Base-by-base conservation (phyloP, 805 yeast species). In the Sugiyamaella americana region DNA sequence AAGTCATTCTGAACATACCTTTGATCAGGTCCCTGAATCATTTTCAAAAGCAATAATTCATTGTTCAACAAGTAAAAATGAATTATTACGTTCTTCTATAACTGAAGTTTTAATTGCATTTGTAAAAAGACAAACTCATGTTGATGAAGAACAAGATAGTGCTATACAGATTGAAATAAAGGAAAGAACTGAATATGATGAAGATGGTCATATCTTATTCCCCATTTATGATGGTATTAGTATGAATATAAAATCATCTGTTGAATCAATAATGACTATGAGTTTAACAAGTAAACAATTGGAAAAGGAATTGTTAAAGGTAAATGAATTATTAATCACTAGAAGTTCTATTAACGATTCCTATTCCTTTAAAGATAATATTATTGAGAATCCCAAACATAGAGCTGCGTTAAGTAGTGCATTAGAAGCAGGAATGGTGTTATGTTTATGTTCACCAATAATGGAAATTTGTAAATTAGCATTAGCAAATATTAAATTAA, bases 361-460 rank as follows among this genome's bases (percentile, higher is more conserved):
- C 16, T 45, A 45, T 26, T 30, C 19, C 19, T 26, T 45, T n/a
- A 23, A 16, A 16, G 29, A 26, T 13, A 13, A 35, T 35, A 17
- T 37, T 24, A 44, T 44, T n/a, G 47, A 44, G 26, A 11, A 30
- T 22, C 22, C 42, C 2, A 29, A 44, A 13, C 21, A 16, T n/a
- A 32, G 40, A 3, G 21, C 17, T 24, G 35, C 26, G 11, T 29
- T 46, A 30, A 40, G 46, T 23, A 37, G 70, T 3, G 58, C 70
- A 3, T 61, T 76, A 42, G 85, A 80, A 42, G 71, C 77, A 43
- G 74, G 78, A 3, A 56, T 78, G 24, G 66, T 78, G 24, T 55
- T 77, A 19, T 74, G 78, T 1, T 58, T 81, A 8, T 74, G 80
- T 49, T 70, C 79, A 0, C 75, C 75, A 40, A 74, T 71, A 35